Evolutionary conservation across 352 stramenopile genomes (phyloP).

Genomic region (Globisporangium ultimum): DNA sequence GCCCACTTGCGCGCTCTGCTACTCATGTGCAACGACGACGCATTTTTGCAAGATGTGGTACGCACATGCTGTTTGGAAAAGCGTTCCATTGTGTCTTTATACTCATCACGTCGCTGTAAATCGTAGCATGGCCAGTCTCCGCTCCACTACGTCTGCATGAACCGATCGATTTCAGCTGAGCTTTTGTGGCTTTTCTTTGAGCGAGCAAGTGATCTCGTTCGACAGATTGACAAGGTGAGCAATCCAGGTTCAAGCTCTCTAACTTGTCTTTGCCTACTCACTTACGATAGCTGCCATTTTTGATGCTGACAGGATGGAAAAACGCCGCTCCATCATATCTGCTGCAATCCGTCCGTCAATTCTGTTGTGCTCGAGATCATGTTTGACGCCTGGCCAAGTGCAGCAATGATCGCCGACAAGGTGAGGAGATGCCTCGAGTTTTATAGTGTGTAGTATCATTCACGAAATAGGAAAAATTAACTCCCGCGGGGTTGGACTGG

Average conservation of each 20-base stretch:
- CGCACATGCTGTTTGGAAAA: background rate
- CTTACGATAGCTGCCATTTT: background rate
- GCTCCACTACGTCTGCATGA: slow-evolving; percentile 75
- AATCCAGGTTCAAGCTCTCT: background rate
- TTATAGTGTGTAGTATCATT: no score
- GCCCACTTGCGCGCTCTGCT: slow-evolving; percentile 36
- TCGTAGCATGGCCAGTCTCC: slow-evolving; percentile 48
- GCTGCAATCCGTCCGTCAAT: slow-evolving; percentile 44
- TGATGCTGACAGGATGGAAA: slow-evolving; percentile 34
- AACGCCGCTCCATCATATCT: slow-evolving; percentile 62
- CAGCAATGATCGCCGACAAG: slow-evolving; percentile 46
- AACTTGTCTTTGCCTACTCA: background rate
- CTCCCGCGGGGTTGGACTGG: background rate
- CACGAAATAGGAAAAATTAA: no score
- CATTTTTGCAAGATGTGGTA: slow-evolving; percentile 41
- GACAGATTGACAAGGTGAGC: slow-evolving; percentile 47
- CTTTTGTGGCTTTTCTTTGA: slow-evolving; percentile 75
- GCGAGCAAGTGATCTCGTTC: slow-evolving; percentile 44
- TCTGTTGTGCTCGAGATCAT: slow-evolving; percentile 59
- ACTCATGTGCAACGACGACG: slow-evolving; percentile 36
- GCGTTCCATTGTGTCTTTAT: background rate
- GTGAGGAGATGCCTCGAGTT: slow-evolving; percentile 14
- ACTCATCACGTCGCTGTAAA: background rate
- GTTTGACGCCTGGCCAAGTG: slow-evolving; percentile 63
- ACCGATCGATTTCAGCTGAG: slow-evolving; percentile 43